These are phyloP conservation scores for Aspergillus transmontanensis DNA, from an alignment of 2,329 filamentous ascomycete species.

Conservation along the genomic window DNA sequence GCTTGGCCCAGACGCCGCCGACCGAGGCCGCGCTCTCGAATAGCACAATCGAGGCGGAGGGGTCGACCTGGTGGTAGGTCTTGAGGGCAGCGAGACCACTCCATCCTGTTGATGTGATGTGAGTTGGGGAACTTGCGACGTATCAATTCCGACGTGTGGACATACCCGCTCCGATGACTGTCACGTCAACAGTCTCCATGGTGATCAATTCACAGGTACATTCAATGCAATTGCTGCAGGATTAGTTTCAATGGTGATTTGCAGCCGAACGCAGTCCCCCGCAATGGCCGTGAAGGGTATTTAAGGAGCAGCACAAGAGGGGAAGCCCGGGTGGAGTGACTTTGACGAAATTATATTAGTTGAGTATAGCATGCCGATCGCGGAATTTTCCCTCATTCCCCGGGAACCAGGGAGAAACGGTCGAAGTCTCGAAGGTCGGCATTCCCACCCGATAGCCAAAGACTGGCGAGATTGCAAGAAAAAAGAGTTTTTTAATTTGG, in stretches of 20 bases:
- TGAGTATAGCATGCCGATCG: not conserved
- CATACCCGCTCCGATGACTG: constrained; percentile 32
- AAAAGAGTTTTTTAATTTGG: not conserved
- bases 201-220: not conserved
- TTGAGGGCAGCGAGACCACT: constrained; percentile 64
- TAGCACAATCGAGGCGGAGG: constrained; percentile 57
- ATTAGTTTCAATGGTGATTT: not conserved
- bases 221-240: not conserved
- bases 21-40: constrained; percentile 60
- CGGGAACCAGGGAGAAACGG: not conserved
- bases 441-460: not conserved
- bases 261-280: not conserved
- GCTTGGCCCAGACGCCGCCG: constrained; percentile 71
- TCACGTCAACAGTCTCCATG: constrained; percentile 33
- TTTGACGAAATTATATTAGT: not conserved
- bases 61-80: constrained; percentile 62
- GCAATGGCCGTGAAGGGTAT: not conserved
- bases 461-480: not conserved
- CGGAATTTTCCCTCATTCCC: not conserved
- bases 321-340: no score
- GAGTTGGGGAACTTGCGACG: not conserved
- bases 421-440: not conserved
- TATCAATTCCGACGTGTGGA: not conserved
- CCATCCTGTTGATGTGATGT: constrained; percentile 42
- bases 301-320: not conserved